Base-by-base conservation (phyloP, 768 basidiomycete genomes). In the Sistotremastrum suecicum region DNA sequence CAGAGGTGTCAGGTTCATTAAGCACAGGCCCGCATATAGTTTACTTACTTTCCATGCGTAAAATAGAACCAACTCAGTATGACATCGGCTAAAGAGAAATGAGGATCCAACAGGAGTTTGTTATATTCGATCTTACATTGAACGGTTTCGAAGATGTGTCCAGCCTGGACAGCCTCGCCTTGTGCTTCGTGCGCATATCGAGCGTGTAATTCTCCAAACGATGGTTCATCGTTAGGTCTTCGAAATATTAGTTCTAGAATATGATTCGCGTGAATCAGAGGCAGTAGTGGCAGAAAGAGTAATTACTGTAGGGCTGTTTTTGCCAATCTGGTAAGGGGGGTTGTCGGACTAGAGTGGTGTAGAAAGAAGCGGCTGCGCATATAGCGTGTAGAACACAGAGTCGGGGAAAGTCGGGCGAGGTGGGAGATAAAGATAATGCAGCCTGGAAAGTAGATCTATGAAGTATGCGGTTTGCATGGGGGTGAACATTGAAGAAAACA, bases 371-470 rank as follows among this genome's bases (percentile, higher is more conserved):
- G 34, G 80, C 68, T 2, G 85, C 87, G 60, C 86, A 88, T 42
- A 92, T 83, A n/a, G 85, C 84, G 56, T 92, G 88, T 0, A 92
- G 70, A 37, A 89, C 62, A 6, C 80, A 70, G 5, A 71, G 57
- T 33, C 72, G 68, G 5, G 89, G 89, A 54, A 88, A 92, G 47
- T 78, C 75, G 3, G 76, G 71, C 51, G 86, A 80, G 28, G 66
- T 70, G 0, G 81, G 80, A 1, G 82, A 74, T 4, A 85, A 63
- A 0, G 72, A 62, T 37, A 90, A 69, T 1, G 76, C 68, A 7
- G 72, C 63, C 59, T 85, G 65, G 53, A 91, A 85, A 30, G 69
- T 75, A 0, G 76, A 60, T 3, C 63, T 66, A 60, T 88, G 83
- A 49, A 92, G 69, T 30, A 90, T 64, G 34, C 80, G 76, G 48